Evolutionary conservation across 345 rosid species (phyloP).

Genomic region (Dimocarpus longan): DNA sequence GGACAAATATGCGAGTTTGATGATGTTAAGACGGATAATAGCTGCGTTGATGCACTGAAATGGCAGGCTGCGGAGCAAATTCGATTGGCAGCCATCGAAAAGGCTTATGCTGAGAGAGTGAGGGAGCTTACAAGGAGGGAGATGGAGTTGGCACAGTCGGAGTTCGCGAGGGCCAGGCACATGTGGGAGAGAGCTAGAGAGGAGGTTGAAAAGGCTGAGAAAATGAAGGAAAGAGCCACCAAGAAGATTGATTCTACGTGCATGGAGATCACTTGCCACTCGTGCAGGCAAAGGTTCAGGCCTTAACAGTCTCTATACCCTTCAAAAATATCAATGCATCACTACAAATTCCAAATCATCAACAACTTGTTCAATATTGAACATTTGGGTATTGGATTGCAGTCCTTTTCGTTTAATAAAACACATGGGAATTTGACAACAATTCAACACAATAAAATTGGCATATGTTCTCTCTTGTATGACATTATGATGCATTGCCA

Average conservation of each 20-base stretch:
- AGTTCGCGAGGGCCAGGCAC: slow-evolving; percentile 76
- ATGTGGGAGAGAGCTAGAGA: slow-evolving; percentile 92
- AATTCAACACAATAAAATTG: slow-evolving; percentile 14
- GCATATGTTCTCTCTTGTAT: neutral
- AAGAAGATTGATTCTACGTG: slow-evolving; percentile 67
- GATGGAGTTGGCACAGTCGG: slow-evolving; percentile 94
- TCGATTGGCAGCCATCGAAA: slow-evolving; percentile 76
- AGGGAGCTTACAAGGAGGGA: slow-evolving; percentile 89
- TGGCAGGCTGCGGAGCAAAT: slow-evolving; percentile 97
- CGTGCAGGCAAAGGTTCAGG: slow-evolving; percentile 93
- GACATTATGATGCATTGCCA: slow-evolving; percentile 19
- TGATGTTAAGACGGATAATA: slow-evolving; percentile 27
- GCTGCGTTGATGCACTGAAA: slow-evolving; percentile 66
- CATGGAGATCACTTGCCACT: slow-evolving; percentile 97
- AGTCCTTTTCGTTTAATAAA: slow-evolving; percentile 8
- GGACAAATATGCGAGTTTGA: slow-evolving; percentile 32
- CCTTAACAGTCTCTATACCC: slow-evolving; percentile 30
- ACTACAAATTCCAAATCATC: neutral
- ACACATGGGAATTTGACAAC: slow-evolving; percentile 12
- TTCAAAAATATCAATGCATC: neutral
- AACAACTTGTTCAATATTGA: slow-evolving; percentile 33
- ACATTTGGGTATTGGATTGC: slow-evolving; percentile 37
- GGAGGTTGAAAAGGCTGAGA: slow-evolving; percentile 82
- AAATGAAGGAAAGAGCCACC: slow-evolving; percentile 75
- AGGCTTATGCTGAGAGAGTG: slow-evolving; percentile 91